Evolutionary conservation across 441 rosid species (phyloP), one percentile per base, ranked within the genome.

Genomic region (Jatropha multifida): DNA sequence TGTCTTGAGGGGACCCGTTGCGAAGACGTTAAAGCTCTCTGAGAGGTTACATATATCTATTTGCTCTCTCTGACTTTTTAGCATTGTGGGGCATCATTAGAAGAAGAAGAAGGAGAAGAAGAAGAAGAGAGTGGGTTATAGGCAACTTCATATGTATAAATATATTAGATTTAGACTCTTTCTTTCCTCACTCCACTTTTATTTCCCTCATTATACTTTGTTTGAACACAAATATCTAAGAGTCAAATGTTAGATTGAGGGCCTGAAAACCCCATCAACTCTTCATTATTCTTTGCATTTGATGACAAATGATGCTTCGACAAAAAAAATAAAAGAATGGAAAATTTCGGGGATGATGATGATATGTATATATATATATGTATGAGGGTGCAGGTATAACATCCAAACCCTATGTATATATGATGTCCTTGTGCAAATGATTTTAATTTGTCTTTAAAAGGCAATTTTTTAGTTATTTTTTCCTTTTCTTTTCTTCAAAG

Each of bases 171-270:
- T 32, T 32, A 1, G 32, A 32, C 32, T 32, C 27, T 51, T 46
- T 38, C n/a, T 23, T 61, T 23, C 44, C 40, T 38, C 23, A 2
- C 63, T 41, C 80, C 64, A 70, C 78, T 79, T 80, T 32, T 68
- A 37, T 66, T 49, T 71, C 9, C 60, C 75, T 85, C 83, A 85
- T 87, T 60, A 89, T 89, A 76, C 79, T 58, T 65, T 7, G 78
- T 81, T 87, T 89, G 88, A 87, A 89, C 83, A 52, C 79, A 78
- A 49, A 78, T 67, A 41, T 56, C 72, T 79, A 79, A 84, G 82
- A 82, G 88, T 89, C 90, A 89, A 85, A 83, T 80, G 76, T 73
- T 46, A 67, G 62, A 85, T 86, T 75, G 87, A 89, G 82, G 83
- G 79, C 82, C 84, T 80, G 79, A 17, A 73, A 42, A 66, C 81